phyloP scores from a whole-genome alignment of 2,329 filamentous ascomycete species.

The Sarocladium strictum region DNA sequence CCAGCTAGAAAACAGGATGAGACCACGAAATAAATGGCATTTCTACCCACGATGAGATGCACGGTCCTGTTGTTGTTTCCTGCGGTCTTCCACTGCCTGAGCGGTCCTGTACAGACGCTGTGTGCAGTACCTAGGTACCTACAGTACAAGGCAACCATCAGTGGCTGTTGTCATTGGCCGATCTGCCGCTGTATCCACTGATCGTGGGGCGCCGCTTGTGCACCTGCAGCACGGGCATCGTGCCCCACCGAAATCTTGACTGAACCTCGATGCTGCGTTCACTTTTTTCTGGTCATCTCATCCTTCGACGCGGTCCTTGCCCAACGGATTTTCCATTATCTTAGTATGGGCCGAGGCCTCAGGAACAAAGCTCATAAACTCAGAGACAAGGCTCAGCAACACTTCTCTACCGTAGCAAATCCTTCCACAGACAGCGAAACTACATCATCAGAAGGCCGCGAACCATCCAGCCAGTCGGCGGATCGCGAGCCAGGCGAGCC shows the following conservation, averaged over 20 bases:
- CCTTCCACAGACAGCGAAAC: background rate
- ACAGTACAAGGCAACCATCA: no score
- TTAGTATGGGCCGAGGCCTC: slow-evolving; percentile 7
- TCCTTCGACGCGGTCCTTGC: background rate
- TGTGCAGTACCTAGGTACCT: no score
- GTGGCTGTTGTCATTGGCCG: no score
- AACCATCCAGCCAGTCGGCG: background rate
- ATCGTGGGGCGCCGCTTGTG: background rate
- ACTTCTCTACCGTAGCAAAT: background rate
- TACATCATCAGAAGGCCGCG: background rate
- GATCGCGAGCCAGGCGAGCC: background rate
- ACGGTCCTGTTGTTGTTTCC: no score
- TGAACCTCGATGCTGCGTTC: background rate
- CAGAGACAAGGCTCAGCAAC: background rate
- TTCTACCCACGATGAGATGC: no score
- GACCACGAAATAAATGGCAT: no score
- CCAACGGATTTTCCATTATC: no score
- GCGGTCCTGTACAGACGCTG: no score
- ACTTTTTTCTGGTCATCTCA: background rate
- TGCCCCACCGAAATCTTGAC: slow-evolving; percentile 3
- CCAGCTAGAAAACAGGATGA: slow-evolving; percentile 4
- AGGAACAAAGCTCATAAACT: slow-evolving; percentile 4
- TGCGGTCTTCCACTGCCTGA: no score
- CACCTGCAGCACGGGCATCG: background rate
- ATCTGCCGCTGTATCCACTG: background rate